Percentiles rank a stretch among this genome's conserved stretches.
phyloP scores from a whole-genome alignment of 305 asterid species.

The Fraxinus greggii region DNA sequence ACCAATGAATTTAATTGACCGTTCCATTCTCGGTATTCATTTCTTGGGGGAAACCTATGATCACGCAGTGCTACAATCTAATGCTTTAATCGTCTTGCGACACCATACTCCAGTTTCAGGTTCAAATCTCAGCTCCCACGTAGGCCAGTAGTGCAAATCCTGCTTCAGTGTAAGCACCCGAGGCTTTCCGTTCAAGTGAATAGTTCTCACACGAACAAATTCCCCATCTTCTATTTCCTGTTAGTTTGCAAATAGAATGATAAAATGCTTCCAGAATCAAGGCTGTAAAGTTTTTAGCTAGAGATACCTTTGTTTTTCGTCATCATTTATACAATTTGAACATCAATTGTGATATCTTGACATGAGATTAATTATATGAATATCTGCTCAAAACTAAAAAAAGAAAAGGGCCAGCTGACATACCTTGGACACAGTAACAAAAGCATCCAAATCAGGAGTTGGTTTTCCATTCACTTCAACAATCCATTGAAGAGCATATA shows the following conservation, averaged over 20 bases:
- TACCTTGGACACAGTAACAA: slow-evolving; percentile 86
- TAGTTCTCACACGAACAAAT: slow-evolving; percentile 77
- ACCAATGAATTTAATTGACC: not conserved
- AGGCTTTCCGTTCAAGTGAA: slow-evolving; percentile 93
- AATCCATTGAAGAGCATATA: slow-evolving; percentile 94
- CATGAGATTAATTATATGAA: not conserved
- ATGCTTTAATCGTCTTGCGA: slow-evolving; percentile 64
- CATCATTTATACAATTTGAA: not conserved
- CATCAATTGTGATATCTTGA: not conserved
- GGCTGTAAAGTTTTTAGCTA: not conserved
- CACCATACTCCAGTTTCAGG: slow-evolving; percentile 82
- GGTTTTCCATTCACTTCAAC: slow-evolving; percentile 90
- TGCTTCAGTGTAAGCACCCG: slow-evolving; percentile 89
- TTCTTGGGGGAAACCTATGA: not conserved
- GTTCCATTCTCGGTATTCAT: not conserved
- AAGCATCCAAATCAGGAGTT: slow-evolving; percentile 89
- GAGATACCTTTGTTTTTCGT: not conserved
- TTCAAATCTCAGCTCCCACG: slow-evolving; percentile 92
- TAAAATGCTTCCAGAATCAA: not conserved
- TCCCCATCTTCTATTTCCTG: slow-evolving; percentile 86
- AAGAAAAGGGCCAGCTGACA: not conserved
- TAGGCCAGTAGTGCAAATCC: slow-evolving; percentile 98
- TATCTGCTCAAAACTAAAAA: not conserved
- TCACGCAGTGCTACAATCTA: slow-evolving; percentile 38
- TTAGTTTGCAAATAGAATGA: not conserved